Conservation (phyloP, 192 early-diverging fungal species). For the Coemansia sp. region DNA sequence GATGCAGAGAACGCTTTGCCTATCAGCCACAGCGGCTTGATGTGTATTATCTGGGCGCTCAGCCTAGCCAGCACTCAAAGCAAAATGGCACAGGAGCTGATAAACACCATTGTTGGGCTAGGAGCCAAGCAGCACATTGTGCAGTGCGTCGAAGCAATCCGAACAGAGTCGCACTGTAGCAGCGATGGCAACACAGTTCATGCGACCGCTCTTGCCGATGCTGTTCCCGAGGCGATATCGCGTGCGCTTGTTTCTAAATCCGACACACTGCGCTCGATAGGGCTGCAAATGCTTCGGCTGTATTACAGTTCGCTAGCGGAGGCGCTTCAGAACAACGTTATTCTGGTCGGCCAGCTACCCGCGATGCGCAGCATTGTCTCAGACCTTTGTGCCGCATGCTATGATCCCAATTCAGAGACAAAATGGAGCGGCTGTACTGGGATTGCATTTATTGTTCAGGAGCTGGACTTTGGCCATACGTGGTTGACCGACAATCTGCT, state of each 20-base stretch:
- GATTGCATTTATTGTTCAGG: constrained; percentile 76
- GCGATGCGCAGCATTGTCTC: constrained; percentile 64
- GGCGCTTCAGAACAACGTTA: constrained; percentile 10
- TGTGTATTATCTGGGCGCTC: constrained; percentile 42
- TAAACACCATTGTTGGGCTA: constrained; percentile 21
- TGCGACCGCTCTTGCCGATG: constrained; percentile 18
- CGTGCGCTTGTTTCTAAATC: constrained; percentile 36
- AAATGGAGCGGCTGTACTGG: constrained; percentile 91
- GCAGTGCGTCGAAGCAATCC: constrained; percentile 27
- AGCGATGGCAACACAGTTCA: neutral
- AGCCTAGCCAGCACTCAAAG: constrained; percentile 36
- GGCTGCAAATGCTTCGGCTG: constrained; percentile 27
- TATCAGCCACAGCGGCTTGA: constrained; percentile 21
- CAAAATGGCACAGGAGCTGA: constrained; percentile 23
- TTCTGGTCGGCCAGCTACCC: constrained; percentile 42
- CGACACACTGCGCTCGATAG: constrained; percentile 16
- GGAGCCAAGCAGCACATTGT: constrained; percentile 40
- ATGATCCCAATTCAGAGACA: constrained; percentile 80
- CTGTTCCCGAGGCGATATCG: constrained; percentile 40
- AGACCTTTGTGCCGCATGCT: constrained; percentile 89
- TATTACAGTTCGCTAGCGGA: constrained; percentile 29
- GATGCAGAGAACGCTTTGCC: constrained; percentile 12
- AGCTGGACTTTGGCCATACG: constrained; percentile 78
- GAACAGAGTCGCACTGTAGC: constrained; percentile 6
- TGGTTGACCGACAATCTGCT: constrained; percentile 96